phyloP scores from a whole-genome alignment of 2,329 filamentous ascomycete genomes.

The Tolypocladium tropicale region DNA sequence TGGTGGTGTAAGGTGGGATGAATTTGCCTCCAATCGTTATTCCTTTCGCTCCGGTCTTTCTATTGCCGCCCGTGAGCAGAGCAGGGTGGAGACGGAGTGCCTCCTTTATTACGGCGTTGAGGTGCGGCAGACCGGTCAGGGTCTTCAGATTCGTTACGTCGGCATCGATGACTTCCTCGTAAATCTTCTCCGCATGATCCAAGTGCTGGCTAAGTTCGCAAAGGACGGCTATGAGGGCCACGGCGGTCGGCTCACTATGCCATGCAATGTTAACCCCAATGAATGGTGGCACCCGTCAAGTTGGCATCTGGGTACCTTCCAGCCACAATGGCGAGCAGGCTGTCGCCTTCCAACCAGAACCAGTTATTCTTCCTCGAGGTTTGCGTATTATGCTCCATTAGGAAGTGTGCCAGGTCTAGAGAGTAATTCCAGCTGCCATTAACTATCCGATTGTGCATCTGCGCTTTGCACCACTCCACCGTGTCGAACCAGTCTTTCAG shows the following conservation, averaged over 20 bases:
- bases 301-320: constrained; percentile 6
- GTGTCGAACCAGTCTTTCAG: constrained; percentile 13
- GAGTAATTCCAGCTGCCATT: not conserved
- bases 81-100: constrained; percentile 12
- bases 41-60: constrained; percentile 10
- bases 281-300: too few relatives aligned
- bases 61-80: constrained; percentile 7
- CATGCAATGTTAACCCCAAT: not conserved
- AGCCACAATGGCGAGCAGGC: constrained; percentile 10
- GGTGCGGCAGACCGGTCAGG: not conserved
- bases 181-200: not conserved
- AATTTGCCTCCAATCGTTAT: constrained; percentile 7
- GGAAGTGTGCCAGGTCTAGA: constrained; percentile 1
- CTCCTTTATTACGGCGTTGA: constrained; percentile 6
- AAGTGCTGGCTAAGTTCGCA: not conserved
- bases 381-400: constrained; percentile 3
- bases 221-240: not conserved
- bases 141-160: not conserved
- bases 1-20: constrained; percentile 8
- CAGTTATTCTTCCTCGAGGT: not conserved
- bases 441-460: constrained; percentile 7
- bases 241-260: not conserved
- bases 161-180: not conserved
- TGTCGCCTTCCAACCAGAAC: constrained; percentile 1
- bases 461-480: constrained; percentile 10